These are phyloP conservation scores for Diaporthe sp. DNA, from an alignment of 2,329 filamentous ascomycete species.

Conservation along the genomic window DNA sequence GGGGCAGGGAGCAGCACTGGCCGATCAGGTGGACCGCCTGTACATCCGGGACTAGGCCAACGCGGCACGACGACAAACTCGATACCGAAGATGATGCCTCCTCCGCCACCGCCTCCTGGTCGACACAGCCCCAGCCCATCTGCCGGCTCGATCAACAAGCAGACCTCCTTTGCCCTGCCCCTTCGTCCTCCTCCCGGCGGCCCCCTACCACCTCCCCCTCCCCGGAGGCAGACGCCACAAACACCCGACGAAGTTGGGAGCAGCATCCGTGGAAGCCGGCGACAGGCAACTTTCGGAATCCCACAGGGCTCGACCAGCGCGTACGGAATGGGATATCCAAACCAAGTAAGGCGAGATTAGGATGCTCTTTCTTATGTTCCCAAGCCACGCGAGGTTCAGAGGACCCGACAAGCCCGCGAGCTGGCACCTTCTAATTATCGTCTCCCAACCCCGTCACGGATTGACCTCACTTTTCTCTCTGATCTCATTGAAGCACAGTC, in stretches of 20 bases:
- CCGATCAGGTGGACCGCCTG: slow-evolving; percentile 58
- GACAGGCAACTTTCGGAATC: slow-evolving; percentile 67
- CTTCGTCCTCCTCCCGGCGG: slow-evolving; percentile 73
- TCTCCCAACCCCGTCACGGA: slow-evolving; percentile 32
- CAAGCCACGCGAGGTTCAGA: slow-evolving; percentile 24
- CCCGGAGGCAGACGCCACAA: slow-evolving; percentile 68
- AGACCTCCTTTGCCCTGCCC: slow-evolving; percentile 72
- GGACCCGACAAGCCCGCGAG: slow-evolving; percentile 20
- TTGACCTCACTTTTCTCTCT: slow-evolving; percentile 37
- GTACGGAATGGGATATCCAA: slow-evolving; percentile 50
- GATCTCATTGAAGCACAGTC: slow-evolving; percentile 38
- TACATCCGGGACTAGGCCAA: slow-evolving; percentile 68
- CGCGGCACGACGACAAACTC: slow-evolving; percentile 67
- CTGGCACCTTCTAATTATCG: slow-evolving; percentile 30
- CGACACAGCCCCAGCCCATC: slow-evolving; percentile 45
- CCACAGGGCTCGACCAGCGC: slow-evolving; percentile 54
- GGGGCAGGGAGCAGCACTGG: slow-evolving; percentile 58
- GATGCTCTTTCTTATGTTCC: slow-evolving; percentile 39
- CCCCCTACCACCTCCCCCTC: slow-evolving; percentile 70
- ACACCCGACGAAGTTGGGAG: slow-evolving; percentile 65
- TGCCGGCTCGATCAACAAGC: slow-evolving; percentile 58
- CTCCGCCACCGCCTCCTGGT: slow-evolving; percentile 44
- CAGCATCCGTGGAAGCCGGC: slow-evolving; percentile 58
- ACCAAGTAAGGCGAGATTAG: slow-evolving; percentile 49
- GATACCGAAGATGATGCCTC: slow-evolving; percentile 62